Evolutionary conservation across 345 rosid genomes (phyloP).

Genomic region (Citrus unshiu): DNA sequence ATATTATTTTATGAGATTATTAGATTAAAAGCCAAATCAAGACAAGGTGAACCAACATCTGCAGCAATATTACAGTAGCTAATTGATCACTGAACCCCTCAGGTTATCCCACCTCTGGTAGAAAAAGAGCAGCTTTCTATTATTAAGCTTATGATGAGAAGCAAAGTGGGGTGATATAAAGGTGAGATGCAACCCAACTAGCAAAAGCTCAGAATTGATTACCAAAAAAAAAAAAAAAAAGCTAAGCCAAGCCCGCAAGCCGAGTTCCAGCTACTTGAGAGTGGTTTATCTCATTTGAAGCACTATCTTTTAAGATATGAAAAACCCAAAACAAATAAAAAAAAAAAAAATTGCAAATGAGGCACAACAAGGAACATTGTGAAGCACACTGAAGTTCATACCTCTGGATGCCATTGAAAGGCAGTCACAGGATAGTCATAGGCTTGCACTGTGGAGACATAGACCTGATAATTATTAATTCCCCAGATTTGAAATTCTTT

Average conservation of each 20-base stretch:
- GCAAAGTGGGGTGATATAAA: background rate
- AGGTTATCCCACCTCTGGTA: background rate
- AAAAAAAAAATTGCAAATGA: background rate
- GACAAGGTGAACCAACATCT: background rate
- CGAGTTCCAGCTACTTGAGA: background rate
- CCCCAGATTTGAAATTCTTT: background rate
- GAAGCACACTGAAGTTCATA: conserved; percentile 22
- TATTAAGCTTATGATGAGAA: background rate
- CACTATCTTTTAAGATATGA: background rate
- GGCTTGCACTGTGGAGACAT: conserved; percentile 86
- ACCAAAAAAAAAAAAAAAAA: too few species aligned
- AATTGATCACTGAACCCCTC: background rate
- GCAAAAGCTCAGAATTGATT: background rate
- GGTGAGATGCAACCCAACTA: background rate
- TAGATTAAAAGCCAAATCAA: background rate
- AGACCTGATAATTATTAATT: conserved; percentile 39
- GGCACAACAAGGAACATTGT: background rate
- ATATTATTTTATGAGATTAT: background rate
- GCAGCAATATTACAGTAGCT: background rate
- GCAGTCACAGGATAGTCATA: conserved; percentile 74
- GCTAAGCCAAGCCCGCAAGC: background rate
- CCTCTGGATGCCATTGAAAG: conserved; percentile 99
- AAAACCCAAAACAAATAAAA: background rate
- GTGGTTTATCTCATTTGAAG: background rate
- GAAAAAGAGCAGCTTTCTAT: background rate